Evolutionary conservation across 1,284 basidiomycete species (phyloP).

Genomic region (Ceratobasidium sp.): DNA sequence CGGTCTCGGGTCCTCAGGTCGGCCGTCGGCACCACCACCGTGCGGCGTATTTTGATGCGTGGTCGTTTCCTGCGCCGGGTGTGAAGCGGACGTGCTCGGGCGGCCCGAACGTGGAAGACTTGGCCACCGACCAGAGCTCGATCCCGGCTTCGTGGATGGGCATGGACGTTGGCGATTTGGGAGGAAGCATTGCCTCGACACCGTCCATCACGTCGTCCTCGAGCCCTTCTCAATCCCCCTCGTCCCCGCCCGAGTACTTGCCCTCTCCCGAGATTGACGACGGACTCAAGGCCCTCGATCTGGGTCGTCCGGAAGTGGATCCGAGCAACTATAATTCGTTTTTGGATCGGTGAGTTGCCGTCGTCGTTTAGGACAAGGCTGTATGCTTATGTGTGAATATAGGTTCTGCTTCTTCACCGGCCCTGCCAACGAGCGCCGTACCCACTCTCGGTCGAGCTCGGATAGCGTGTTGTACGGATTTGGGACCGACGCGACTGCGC

Average conservation of each 20-base stretch:
- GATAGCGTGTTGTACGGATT: not conserved
- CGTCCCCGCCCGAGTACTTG: constrained; percentile 51
- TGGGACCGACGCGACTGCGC: constrained; percentile 20
- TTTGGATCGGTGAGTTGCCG: constrained; percentile 63
- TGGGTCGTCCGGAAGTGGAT: constrained; percentile 42
- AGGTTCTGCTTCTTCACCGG: constrained; percentile 84
- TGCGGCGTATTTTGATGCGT: constrained; percentile 35
- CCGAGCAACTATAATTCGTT: constrained; percentile 63
- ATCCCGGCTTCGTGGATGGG: constrained; percentile 29
- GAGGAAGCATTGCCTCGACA: constrained; percentile 63
- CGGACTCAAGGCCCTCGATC: too few species aligned
- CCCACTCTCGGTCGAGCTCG: constrained; percentile 6
- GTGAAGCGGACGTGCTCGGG: constrained; percentile 20
- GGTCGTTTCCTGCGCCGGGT: constrained; percentile 36
- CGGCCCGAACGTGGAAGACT: not conserved
- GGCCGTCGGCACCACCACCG: constrained; percentile 6
- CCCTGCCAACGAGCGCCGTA: constrained; percentile 47
- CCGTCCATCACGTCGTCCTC: constrained; percentile 55
- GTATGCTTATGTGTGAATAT: constrained; percentile 34
- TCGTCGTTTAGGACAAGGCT: constrained; percentile 21
- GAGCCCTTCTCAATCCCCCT: constrained; percentile 49
- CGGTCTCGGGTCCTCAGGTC: constrained; percentile 32
- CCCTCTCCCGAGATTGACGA: constrained; percentile 48
- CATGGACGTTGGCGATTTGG: constrained; percentile 46
- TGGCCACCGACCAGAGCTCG: constrained; percentile 43